Conservation (phyloP, 768 basidiomycete genomes). For the Lactarius sp. region DNA sequence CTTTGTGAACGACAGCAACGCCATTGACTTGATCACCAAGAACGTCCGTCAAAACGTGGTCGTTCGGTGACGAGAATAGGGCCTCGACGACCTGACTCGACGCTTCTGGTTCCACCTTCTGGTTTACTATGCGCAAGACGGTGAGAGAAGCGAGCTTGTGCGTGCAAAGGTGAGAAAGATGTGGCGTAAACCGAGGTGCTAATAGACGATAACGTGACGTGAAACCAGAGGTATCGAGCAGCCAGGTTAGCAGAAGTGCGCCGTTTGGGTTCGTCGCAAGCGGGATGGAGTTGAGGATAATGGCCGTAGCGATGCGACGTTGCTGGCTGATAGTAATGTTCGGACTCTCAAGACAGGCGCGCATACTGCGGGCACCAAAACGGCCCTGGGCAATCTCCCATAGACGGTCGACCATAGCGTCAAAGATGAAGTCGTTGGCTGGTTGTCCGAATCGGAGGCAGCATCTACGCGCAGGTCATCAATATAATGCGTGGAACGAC, state of each 20-base stretch:
- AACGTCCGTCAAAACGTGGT: constrained; percentile 90
- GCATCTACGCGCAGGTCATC: constrained; percentile 45
- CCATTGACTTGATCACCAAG: constrained; percentile 96
- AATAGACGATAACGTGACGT: constrained; percentile 92
- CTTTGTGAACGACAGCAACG: constrained; percentile 88
- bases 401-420: constrained; percentile 95
- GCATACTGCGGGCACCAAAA: constrained; percentile 96
- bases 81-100: constrained; percentile 83
- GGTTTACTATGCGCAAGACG: constrained; percentile 93
- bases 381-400: constrained; percentile 99
- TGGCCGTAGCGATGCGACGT: constrained; percentile 89
- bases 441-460: constrained; percentile 89
- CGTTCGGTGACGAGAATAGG: constrained; percentile 83
- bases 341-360: constrained; percentile 91
- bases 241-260: constrained; percentile 91
- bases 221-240: constrained; percentile 91
- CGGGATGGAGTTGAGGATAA: constrained; percentile 96
- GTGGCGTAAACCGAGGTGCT: constrained; percentile 94
- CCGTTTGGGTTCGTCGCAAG: constrained; percentile 98
- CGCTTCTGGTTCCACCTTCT: constrained; percentile 89
- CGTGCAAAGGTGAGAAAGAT: constrained; percentile 93
- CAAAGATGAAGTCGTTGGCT: constrained; percentile 92
- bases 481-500: constrained; percentile 1
- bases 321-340: constrained; percentile 85
- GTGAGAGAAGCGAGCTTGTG: constrained; percentile 96